Base-by-base conservation (phyloP, 2,329 filamentous ascomycete genomes). In the Aspergillus fructus region DNA sequence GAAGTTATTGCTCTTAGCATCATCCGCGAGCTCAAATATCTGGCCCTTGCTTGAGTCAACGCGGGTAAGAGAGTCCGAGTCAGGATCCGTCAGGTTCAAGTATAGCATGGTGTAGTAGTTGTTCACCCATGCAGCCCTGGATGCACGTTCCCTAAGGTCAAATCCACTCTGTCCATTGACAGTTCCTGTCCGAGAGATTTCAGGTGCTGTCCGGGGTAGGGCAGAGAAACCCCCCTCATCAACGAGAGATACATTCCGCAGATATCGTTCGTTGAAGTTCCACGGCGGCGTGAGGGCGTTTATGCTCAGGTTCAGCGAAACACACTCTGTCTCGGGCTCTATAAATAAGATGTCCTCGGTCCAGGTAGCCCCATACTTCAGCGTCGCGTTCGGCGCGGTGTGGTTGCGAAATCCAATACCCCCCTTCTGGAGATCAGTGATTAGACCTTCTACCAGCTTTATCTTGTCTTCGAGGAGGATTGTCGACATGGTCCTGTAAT, bases 281-380 rank as follows among this genome's bases (percentile, higher is more conserved):
- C 15, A 19, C 27, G 15, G 27, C 4, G 27, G 23, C 13, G 41
- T n/a, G 12, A 43, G 7, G 4, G 27, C 19, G 19, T 53, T 24
- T 17, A 53, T 33, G 23, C 37, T 53, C 4, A 81, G 51, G 0
- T 78, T 79, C 6, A 70, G 37, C 50, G 77, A 67, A 5, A 80
- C 76, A 56, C 79, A 81, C 5, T 66, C 63, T 0, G 77, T 76
- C 23, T 77, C 73, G 0, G 79, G 80, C 58, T 80, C 74, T 11
- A 81, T 59, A 60, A 79, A 82, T 0, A 82, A 71, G 5, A 82
- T 47, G 53, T 82, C 78, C 55, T 83, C 80, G 0, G 68, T 66
- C 79, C 79, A 82, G 2, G 64, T 68, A 4, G 37, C 27, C 6
- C 79, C 79, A 41, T 69, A 70, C 1, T 58, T 27, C 2, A 72